phyloP scores from a whole-genome alignment of 2,329 filamentous ascomycete species.

The Claviceps pazoutovae region DNA sequence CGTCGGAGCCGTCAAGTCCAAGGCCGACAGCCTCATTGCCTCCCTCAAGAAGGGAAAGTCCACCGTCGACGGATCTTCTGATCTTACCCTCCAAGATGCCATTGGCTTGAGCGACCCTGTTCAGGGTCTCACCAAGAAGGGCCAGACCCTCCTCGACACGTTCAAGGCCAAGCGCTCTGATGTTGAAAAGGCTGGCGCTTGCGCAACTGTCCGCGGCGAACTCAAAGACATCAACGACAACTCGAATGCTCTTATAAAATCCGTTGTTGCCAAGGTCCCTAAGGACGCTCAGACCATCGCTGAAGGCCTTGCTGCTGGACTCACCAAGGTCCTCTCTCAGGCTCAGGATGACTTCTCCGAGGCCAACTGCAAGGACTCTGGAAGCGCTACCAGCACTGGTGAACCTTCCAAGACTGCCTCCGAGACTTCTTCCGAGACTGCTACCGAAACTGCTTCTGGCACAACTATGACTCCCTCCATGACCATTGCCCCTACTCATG shows the following conservation, averaged over 20 bases:
- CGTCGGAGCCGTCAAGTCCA: constrained; percentile 7
- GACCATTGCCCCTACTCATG: constrained; percentile 2
- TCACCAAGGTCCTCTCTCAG: constrained; percentile 13
- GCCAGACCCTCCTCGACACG: constrained; percentile 12
- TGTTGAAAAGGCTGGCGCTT: constrained; percentile 16
- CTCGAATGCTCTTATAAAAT: constrained; percentile 16
- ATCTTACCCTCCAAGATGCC: constrained; percentile 8
- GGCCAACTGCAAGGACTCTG: constrained; percentile 17
- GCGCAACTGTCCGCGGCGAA: constrained; percentile 13
- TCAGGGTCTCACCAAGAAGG: constrained; percentile 13
- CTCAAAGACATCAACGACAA: constrained; percentile 12
- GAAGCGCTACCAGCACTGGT: neutral
- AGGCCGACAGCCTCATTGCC: constrained; percentile 11
- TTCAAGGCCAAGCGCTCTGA: constrained; percentile 15
- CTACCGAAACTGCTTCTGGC: neutral
- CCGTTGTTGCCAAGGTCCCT: constrained; percentile 18
- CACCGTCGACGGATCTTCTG: constrained; percentile 7
- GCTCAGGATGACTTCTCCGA: constrained; percentile 13
- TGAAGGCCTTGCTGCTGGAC: constrained; percentile 11
- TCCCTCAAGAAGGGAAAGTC: constrained; percentile 8
- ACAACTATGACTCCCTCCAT: constrained; percentile 3
- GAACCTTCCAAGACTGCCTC: neutral
- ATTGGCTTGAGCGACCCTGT: constrained; percentile 9
- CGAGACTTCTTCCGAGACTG: neutral
- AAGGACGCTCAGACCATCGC: constrained; percentile 15